A percentile compares a stretch with the other conserved stretches of the same genome.
Evolutionary conservation across 805 yeast genomes (phyloP).

Genomic region (Sugiyamaella smithiae): DNA sequence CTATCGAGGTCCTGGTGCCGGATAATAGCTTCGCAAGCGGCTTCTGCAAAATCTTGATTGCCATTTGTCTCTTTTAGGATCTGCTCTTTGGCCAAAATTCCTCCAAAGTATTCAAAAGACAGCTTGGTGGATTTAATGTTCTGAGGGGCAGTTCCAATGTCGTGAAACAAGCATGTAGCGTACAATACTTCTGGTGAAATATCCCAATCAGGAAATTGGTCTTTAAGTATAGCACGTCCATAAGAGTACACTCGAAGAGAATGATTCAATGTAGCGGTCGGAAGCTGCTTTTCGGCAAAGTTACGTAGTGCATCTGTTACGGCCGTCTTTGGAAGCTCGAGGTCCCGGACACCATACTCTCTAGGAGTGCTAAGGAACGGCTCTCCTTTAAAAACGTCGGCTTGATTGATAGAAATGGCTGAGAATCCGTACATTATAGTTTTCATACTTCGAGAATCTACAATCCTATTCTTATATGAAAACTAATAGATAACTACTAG

Average conservation of each 20-base stretch:
- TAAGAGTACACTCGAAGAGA: constrained; percentile 13
- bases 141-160: constrained; percentile 22
- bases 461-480: no score
- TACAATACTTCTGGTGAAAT: constrained; percentile 16
- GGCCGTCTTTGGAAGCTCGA: constrained; percentile 2
- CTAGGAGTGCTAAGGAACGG: background rate
- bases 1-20: constrained; percentile 23
- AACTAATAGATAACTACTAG: no score
- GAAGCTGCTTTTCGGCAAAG: constrained; percentile 13
- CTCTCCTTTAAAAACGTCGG: background rate
- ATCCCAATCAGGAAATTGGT: constrained; percentile 22
- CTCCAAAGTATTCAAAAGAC: constrained; percentile 25
- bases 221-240: constrained; percentile 14
- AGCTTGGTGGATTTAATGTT: constrained; percentile 18
- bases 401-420: background rate
- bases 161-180: constrained; percentile 21
- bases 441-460: no score
- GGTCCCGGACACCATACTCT: background rate
- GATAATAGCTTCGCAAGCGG: constrained; percentile 22
- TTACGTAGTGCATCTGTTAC: constrained; percentile 3
- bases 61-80: constrained; percentile 11
- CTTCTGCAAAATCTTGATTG: constrained; percentile 20
- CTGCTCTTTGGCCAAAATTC: constrained; percentile 20
- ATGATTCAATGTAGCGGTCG: constrained; percentile 12
- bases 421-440: background rate